phyloP scores from a whole-genome alignment of 768 basidiomycete species.

The Rhodotorula kratochvilovae region DNA sequence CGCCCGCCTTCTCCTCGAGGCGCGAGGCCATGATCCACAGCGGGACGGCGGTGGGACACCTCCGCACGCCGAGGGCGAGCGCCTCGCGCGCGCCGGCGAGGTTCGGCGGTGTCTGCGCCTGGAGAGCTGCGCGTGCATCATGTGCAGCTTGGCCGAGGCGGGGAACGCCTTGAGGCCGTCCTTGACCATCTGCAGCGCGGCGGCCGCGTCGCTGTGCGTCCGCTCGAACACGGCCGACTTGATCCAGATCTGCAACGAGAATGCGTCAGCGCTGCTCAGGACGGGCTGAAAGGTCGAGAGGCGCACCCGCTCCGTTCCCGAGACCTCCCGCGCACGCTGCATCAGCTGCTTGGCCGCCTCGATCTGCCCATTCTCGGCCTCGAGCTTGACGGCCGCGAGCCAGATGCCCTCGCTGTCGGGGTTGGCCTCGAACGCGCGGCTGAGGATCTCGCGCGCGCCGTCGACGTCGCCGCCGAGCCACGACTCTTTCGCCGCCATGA shows the following conservation, averaged over 20 bases:
- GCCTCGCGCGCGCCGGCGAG: slow-evolving; percentile 68
- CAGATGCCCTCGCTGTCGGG: slow-evolving; percentile 96
- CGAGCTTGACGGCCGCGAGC: slow-evolving; percentile 94
- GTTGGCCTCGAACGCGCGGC: slow-evolving; percentile 85
- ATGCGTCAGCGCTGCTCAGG: slow-evolving; percentile 10
- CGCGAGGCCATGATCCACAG: slow-evolving; percentile 85
- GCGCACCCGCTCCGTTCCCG: slow-evolving; percentile 81
- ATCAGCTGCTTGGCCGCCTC: slow-evolving; percentile 79
- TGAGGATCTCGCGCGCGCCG: slow-evolving; percentile 82
- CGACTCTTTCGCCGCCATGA: slow-evolving; percentile 97
- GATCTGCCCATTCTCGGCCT: slow-evolving; percentile 89
- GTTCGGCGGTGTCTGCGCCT: slow-evolving; percentile 1
- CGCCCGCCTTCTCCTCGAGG: slow-evolving; percentile 83
- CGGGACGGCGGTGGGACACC: slow-evolving; percentile 75
- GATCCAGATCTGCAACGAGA: slow-evolving; percentile 81
- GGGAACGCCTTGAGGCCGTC: slow-evolving; percentile 78
- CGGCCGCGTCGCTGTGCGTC: slow-evolving; percentile 70
- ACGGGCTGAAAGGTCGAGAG: not conserved
- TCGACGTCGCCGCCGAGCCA: slow-evolving; percentile 86
- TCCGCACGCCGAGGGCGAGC: slow-evolving; percentile 76
- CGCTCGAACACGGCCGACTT: slow-evolving; percentile 94
- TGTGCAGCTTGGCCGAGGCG: slow-evolving; percentile 84
- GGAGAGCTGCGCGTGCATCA: slow-evolving; percentile 89
- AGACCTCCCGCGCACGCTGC: slow-evolving; percentile 79
- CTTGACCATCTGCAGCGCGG: slow-evolving; percentile 69